Base-by-base conservation (phyloP, 1,284 basidiomycete genomes). In the Meira nashicola region DNA sequence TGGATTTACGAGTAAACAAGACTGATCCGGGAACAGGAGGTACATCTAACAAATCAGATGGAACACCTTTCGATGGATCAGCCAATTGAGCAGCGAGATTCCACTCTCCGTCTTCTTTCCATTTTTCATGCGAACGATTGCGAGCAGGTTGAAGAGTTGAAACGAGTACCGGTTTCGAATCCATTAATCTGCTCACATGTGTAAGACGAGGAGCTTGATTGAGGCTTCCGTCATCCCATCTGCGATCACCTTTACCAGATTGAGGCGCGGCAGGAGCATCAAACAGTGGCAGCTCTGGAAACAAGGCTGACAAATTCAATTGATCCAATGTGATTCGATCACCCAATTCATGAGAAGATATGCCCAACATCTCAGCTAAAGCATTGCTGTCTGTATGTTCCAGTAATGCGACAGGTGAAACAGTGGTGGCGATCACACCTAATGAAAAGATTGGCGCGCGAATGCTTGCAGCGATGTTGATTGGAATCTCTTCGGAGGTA, bases 151-250 rank as follows among this genome's bases (percentile, higher is more conserved):
- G 78, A 5, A 85, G 69, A 3, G 82, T 82, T 41, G 82, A 83
- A 39, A 85, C 81, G 12, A 85, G 80, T 12, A 84, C 72, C 0
- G 84, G 83, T 46, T 82, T 80, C 25, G 81, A 78, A 55, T 85
- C 84, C 66, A 85, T 79, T 33, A 84, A 71, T 28, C 83, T 77
- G 1, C 82, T 81, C 1, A 82, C 82, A 55, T 84, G 83, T 0
- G 82, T 80, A 50, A 77, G 54, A 7, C 76, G 65, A 10, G 73
- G 65, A 6, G 65, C 58, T 41, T 67, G 65, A 49, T 74, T 66
- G 19, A 68, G 41, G 15, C 65, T 62, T 21, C 72, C 73, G 38
- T 77, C 76, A 61, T 84, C 84, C 53, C 81, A 69, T 1, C 84
- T 79, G 46, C 81, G 78, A 55, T 82, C 80, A 15, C 74, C 58